Conservation (phyloP, 176 grass and related monocot genomes). For the Carex pumila region DNA sequence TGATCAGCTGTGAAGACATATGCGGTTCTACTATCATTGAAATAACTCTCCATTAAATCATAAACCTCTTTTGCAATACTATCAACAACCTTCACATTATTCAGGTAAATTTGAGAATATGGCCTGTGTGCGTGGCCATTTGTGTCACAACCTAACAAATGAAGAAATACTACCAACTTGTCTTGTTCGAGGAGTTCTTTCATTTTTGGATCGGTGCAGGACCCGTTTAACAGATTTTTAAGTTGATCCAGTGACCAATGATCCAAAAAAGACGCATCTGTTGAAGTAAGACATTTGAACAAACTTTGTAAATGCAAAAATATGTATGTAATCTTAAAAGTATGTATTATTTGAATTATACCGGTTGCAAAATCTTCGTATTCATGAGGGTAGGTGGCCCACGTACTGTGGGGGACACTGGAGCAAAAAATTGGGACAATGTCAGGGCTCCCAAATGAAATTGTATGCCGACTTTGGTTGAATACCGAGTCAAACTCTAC, state of each 20-base stretch:
- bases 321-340: not conserved
- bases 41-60: conserved; percentile 92
- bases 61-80: conserved; percentile 77
- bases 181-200: conserved; percentile 66
- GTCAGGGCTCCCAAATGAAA: conserved; percentile 80
- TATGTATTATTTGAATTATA: conserved; percentile 18
- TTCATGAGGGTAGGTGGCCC: conserved; percentile 73
- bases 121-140: conserved; percentile 90
- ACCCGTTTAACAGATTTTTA: conserved; percentile 79
- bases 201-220: conserved; percentile 53
- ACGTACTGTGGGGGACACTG: conserved; percentile 65
- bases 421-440: conserved; percentile 96
- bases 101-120: conserved; percentile 90
- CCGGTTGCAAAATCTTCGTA: conserved; percentile 89
- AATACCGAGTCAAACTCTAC: conserved; percentile 99
- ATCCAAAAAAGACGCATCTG: conserved; percentile 98
- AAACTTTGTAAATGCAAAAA: no score
- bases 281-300: not conserved
- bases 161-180: conserved; percentile 90
- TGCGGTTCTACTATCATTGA: conserved; percentile 70
- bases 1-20: conserved; percentile 94
- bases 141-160: conserved; percentile 90
- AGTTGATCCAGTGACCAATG: conserved; percentile 98
- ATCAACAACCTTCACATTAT: conserved; percentile 96
- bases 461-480: conserved; percentile 68